phyloP scores from a whole-genome alignment of 2,329 filamentous ascomycete genomes.

The Scolecobasidium constrictum region DNA sequence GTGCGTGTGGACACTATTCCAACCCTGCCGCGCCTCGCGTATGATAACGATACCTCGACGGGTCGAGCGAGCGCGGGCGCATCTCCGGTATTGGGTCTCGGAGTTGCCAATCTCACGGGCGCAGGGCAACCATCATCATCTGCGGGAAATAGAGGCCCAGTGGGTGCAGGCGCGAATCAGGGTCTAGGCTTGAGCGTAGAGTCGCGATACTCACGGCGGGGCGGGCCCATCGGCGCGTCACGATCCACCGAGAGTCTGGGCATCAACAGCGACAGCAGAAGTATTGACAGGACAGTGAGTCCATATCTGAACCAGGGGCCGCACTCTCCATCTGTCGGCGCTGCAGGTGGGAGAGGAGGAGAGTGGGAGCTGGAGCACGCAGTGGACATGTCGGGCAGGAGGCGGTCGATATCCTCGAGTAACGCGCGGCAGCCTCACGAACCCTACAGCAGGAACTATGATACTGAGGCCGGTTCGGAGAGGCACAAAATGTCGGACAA shows the following conservation, averaged over 20 bases:
- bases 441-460: neutral
- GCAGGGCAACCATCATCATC: no score
- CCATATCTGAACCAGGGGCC: neutral
- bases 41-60: no score
- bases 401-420: neutral
- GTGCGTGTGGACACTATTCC: constrained; percentile 14
- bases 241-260: neutral
- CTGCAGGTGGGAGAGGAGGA: neutral
- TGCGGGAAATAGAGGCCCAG: no score
- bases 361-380: neutral
- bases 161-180: no score
- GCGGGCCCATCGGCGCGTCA: neutral
- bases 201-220: neutral
- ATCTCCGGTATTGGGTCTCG: no score
- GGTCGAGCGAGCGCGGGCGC: no score
- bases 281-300: neutral
- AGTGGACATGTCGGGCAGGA: neutral
- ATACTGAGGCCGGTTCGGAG: neutral
- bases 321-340: neutral
- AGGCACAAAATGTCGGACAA: neutral
- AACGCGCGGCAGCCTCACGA: neutral
- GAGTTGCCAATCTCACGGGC: no score
- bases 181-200: neutral
- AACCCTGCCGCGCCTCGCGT: constrained; percentile 9
- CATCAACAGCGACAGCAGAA: neutral